Conservation (phyloP, 1,284 basidiomycete species). For the Phlebopus sp. region DNA sequence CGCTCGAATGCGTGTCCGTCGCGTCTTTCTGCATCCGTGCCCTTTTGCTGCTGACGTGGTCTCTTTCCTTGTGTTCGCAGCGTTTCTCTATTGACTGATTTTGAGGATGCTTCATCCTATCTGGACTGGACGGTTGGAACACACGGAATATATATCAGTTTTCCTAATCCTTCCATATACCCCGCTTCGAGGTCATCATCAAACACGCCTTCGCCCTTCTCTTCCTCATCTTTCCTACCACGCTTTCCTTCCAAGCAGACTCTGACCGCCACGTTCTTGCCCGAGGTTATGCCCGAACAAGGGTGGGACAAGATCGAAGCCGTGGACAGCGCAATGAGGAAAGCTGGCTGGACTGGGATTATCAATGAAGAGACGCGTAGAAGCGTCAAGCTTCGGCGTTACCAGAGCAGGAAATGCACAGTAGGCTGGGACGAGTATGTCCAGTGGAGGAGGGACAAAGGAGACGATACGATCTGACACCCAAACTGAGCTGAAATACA, state of each 20-base stretch:
- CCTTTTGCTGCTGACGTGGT: background rate
- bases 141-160: constrained; percentile 90
- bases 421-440: constrained; percentile 78
- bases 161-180: constrained; percentile 72
- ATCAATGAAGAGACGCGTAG: constrained; percentile 84
- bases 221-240: constrained; percentile 59
- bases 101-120: constrained; percentile 82
- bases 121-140: constrained; percentile 91
- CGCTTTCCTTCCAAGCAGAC: constrained; percentile 52
- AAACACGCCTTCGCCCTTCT: constrained; percentile 63
- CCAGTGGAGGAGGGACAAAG: constrained; percentile 61
- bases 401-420: constrained; percentile 77
- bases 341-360: constrained; percentile 83
- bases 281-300: constrained; percentile 89
- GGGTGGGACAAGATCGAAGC: constrained; percentile 92
- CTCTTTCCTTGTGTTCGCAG: constrained; percentile 28
- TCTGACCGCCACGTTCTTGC: constrained; percentile 92
- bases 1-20: constrained; percentile 82
- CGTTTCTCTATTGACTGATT: constrained; percentile 90
- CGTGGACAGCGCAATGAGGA: constrained; percentile 86
- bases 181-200: constrained; percentile 49
- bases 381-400: constrained; percentile 77
- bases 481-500: background rate
- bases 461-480: constrained; percentile 32
- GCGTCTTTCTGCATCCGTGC: constrained; percentile 6